phyloP scores from a whole-genome alignment of 1,284 basidiomycete species.

The Cutaneotrichosporon curvatum region DNA sequence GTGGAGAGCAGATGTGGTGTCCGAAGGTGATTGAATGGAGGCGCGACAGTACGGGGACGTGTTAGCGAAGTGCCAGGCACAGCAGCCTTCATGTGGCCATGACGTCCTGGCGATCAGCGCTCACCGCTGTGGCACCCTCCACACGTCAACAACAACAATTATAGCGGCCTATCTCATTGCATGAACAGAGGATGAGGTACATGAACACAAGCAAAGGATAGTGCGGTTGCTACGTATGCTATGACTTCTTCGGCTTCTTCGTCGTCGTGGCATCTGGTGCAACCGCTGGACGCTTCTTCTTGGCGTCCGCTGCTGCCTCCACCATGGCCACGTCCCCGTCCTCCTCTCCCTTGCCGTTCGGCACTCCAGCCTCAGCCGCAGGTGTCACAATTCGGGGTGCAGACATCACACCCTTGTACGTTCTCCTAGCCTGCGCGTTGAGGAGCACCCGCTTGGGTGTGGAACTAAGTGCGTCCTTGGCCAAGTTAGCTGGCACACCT shows the following conservation, averaged over 20 bases:
- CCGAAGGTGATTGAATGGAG: too few relatives aligned
- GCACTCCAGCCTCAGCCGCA: not conserved
- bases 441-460: constrained; percentile 40
- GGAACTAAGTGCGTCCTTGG: constrained; percentile 38
- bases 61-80: too few relatives aligned
- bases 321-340: not conserved
- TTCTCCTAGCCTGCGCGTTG: constrained; percentile 36
- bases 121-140: too few relatives aligned
- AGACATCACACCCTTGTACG: constrained; percentile 42
- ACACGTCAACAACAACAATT: too few relatives aligned
- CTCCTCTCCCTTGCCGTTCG: not conserved
- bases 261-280: constrained; percentile 1
- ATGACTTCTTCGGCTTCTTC: constrained; percentile 12
- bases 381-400: constrained; percentile 32
- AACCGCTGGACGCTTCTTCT: constrained; percentile 2
- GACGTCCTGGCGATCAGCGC: too few relatives aligned
- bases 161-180: too few relatives aligned
- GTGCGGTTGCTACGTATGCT: constrained; percentile 4
- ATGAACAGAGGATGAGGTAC: too few relatives aligned
- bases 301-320: not conserved
- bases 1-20: not conserved
- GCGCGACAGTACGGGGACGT: too few relatives aligned
- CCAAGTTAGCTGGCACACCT: constrained; percentile 45
- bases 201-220: not conserved
- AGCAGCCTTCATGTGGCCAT: too few relatives aligned